Evolutionary conservation across 805 yeast genomes (phyloP), one percentile per base, ranked within the genome.

Genomic region (Zygosaccharomyces siamensis): DNA sequence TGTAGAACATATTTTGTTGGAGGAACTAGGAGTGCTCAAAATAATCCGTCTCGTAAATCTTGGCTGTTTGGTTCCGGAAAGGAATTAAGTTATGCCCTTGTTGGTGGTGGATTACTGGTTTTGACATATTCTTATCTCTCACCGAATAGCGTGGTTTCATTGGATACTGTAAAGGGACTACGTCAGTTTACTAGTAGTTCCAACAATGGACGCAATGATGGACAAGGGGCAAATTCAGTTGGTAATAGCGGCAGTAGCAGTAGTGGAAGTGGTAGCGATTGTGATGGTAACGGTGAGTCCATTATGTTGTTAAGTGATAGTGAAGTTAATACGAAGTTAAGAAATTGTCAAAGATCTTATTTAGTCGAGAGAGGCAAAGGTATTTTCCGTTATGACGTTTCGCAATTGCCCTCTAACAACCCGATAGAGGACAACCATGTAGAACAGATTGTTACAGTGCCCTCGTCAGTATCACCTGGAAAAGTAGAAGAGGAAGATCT

Each of bases 381-480:
- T 18, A 92, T 93, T 16, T 66, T 81, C 8, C 75, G 99, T 49
- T 92, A 89, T 62, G 99, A 93, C 64, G 78, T 89, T 24, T 78
- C 93, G 33, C 99, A 93, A 68, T 70, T 93, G 45, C 86, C 97
- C 7, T 84, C 95, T 39, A 93, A 93, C 66, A 81, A 85, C 46
- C 98, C 98, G 8, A 88, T 90, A 54, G 99, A 93, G 65, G 99
- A 93, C 64, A 96, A 88, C 61, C 79, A 93, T 51, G 79, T 92
- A 2, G 98, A 90, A 62, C 84, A 84, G 53, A 80, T 86, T 31
- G 79, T 86, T 7, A 86, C 84, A 47, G 83, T 83, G 0, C 87
- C 89, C 5, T 73, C 79, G 46, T 65, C 72, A 42, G 54, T 52
- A n/a, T 63, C 76, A 55, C 11, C 11, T 3, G 23, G 14, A 5